A percentile compares a stretch with the other conserved stretches of the same genome.
phyloP scores from a whole-genome alignment of 768 basidiomycete genomes.

The Cyclocybe aegerita region DNA sequence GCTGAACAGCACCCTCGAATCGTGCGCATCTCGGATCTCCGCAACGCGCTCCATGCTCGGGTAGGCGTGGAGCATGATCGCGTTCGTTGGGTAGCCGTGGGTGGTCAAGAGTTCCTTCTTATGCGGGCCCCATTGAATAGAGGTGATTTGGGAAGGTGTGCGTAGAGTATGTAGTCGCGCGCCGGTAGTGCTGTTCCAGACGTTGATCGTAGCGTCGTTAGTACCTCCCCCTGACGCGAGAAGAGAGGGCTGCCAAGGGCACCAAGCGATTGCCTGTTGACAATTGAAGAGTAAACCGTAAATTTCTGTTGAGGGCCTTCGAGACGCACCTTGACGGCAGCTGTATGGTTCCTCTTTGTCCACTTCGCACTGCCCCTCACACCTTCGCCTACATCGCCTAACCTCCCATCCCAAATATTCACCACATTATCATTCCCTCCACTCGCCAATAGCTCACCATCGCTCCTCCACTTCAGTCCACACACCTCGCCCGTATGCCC shows the following conservation, averaged over 20 bases:
- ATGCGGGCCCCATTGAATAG: constrained; percentile 83
- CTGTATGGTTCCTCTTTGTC: constrained; percentile 90
- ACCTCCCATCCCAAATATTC: constrained; percentile 93
- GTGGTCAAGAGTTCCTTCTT: constrained; percentile 89
- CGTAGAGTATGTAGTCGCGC: constrained; percentile 85
- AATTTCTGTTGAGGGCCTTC: not conserved
- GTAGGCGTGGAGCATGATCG: constrained; percentile 80
- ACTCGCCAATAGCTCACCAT: constrained; percentile 88
- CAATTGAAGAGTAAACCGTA: constrained; percentile 1
- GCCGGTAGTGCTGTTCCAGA: constrained; percentile 92
- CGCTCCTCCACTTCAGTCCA: constrained; percentile 84
- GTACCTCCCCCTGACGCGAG: constrained; percentile 95
- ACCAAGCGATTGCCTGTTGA: constrained; percentile 91
- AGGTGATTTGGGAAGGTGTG: constrained; percentile 91
- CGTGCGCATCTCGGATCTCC: constrained; percentile 90
- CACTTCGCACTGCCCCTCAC: constrained; percentile 72
- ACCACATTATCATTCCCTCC: constrained; percentile 99
- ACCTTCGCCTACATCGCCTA: constrained; percentile 54
- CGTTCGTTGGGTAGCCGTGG: constrained; percentile 92
- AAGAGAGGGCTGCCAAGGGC: constrained; percentile 91
- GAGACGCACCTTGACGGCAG: constrained; percentile 67
- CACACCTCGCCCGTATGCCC: constrained; percentile 95
- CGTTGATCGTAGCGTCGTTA: constrained; percentile 85
- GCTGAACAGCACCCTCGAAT: constrained; percentile 85
- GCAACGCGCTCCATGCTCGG: constrained; percentile 81